Evolutionary conservation across 2,329 filamentous ascomycete genomes (phyloP).

Genomic region (Fusarium staphyleae): DNA sequence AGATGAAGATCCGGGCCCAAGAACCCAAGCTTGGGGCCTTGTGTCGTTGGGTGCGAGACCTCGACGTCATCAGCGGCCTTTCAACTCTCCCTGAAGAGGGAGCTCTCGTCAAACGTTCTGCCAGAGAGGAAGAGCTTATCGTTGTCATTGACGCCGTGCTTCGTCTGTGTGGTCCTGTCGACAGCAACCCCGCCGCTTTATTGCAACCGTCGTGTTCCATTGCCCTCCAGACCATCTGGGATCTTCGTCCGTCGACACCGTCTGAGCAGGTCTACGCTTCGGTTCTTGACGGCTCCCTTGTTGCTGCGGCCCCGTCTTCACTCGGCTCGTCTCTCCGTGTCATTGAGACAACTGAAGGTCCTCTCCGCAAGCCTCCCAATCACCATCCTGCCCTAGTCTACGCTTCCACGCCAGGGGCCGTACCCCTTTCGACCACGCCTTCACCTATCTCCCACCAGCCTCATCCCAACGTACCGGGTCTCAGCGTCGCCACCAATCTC

Average conservation of each 20-base stretch:
- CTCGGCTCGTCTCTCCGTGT: slow-evolving; percentile 57
- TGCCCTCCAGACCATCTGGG: slow-evolving; percentile 66
- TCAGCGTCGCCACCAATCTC: slow-evolving; percentile 66
- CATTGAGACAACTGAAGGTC: slow-evolving; percentile 67
- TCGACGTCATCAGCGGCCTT: slow-evolving; percentile 72
- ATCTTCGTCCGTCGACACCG: slow-evolving; percentile 56
- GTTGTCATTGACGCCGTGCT: slow-evolving; percentile 69
- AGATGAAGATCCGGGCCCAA: slow-evolving; percentile 73
- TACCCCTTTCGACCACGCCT: slow-evolving; percentile 55
- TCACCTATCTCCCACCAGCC: slow-evolving; percentile 61
- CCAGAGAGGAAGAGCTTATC: slow-evolving; percentile 62
- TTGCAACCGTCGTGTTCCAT: slow-evolving; percentile 55
- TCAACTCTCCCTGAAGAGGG: slow-evolving; percentile 60
- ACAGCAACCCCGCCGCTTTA: slow-evolving; percentile 51
- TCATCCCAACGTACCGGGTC: slow-evolving; percentile 68
- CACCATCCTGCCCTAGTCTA: slow-evolving; percentile 71
- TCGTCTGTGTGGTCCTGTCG: slow-evolving; percentile 67
- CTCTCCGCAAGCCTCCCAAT: slow-evolving; percentile 71
- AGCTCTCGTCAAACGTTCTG: slow-evolving; percentile 48
- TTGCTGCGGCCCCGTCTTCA: slow-evolving; percentile 49
- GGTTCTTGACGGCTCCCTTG: slow-evolving; percentile 65
- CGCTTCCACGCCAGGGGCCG: slow-evolving; percentile 63
- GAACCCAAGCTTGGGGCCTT: slow-evolving; percentile 72
- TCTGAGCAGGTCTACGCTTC: slow-evolving; percentile 60
- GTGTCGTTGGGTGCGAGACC: slow-evolving; percentile 75